Base-by-base conservation (phyloP, 2,329 filamentous ascomycete genomes). In the Nemania sp. region DNA sequence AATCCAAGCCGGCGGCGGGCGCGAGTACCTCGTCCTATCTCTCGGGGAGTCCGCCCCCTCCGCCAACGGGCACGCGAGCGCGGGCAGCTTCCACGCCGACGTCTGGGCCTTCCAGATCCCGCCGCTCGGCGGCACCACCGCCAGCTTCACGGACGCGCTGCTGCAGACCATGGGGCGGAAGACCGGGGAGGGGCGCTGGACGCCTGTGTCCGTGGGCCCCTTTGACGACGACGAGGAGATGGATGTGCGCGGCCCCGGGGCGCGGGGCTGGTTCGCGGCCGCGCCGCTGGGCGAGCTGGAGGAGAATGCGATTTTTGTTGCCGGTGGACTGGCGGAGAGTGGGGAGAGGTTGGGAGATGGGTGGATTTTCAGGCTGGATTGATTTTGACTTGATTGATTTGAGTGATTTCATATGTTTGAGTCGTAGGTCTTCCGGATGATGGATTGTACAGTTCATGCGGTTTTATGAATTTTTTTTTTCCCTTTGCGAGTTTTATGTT, bases 61-160 rank as follows among this genome's bases (percentile, higher is more conserved):
- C 6, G 52, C 5, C 29, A 83, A 87, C 72, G 82, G 81, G 20
- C 63, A 64, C 47, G 84, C 79, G 8, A 10, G 24, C 18, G 84
- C 85, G 1, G 87, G 85, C 26, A 83, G 81, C 66, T 89, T 88
- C 77, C 85, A 83, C 79, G 79, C 82, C 69, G 89, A 91, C 74
- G 84, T 89, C 20, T 92, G 89, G 89, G 83, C 85, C 18, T 91
- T 89, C 78, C 86, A 89, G 78, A 83, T 89, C 20, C 88, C 87
- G 10, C 83, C 87, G 10, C 77, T 83, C 54, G 83, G 85, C 64
- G 84, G 86, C 82, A 86, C 85, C 15, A 80, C 84, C 0, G 87
- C 87, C 1, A 86, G 85, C 73, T 78, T 90, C 67, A 84, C 85
- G 32, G 82, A 89, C 66, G 86, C 87, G n/a, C 80, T 89, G 61